These are phyloP conservation scores for Cercospora nicotianae DNA, from an alignment of 2,329 filamentous ascomycete genomes.

Conservation along the genomic window DNA sequence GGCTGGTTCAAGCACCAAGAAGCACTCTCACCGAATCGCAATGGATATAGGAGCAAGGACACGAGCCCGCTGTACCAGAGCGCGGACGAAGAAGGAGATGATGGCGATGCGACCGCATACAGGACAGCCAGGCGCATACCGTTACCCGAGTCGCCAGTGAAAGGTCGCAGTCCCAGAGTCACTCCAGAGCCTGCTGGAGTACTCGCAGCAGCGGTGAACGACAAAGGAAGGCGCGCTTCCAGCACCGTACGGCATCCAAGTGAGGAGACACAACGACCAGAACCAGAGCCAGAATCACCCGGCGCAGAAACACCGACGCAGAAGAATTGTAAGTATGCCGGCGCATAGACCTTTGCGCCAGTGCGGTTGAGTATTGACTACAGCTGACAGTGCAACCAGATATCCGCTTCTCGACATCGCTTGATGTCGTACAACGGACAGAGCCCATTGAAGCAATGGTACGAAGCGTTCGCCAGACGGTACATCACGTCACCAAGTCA, in stretches of 20 bases:
- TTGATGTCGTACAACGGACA: conserved; percentile 83
- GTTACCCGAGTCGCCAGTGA: conserved; percentile 56
- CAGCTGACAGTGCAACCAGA: conserved; percentile 53
- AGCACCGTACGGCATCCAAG: conserved; percentile 25
- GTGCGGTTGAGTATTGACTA: neutral
- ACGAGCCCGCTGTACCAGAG: conserved; percentile 59
- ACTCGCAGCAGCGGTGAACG: conserved; percentile 19
- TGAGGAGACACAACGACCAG: conserved; percentile 22
- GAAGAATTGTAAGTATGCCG: conserved; percentile 39
- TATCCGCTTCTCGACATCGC: conserved; percentile 82
- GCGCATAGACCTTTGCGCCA: neutral
- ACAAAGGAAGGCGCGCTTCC: conserved; percentile 27
- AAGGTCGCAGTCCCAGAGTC: conserved; percentile 39
- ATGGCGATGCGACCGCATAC: conserved; percentile 48
- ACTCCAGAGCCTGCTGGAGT: conserved; percentile 33
- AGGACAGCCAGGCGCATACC: conserved; percentile 48
- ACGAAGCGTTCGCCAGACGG: conserved; percentile 60
- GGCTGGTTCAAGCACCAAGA: conserved; percentile 56
- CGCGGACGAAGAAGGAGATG: conserved; percentile 52
- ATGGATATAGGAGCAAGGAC: conserved; percentile 56
- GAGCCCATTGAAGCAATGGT: conserved; percentile 78
- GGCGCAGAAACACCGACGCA: conserved; percentile 33
- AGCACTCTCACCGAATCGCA: conserved; percentile 44
- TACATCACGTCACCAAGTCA: conserved; percentile 65
- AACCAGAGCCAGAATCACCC: conserved; percentile 27